Percentiles rank a stretch among this genome's conserved stretches.
These are phyloP conservation scores for Tetrapisispora iriomotensis DNA, from an alignment of 805 yeast genomes.

Conservation along the genomic window DNA sequence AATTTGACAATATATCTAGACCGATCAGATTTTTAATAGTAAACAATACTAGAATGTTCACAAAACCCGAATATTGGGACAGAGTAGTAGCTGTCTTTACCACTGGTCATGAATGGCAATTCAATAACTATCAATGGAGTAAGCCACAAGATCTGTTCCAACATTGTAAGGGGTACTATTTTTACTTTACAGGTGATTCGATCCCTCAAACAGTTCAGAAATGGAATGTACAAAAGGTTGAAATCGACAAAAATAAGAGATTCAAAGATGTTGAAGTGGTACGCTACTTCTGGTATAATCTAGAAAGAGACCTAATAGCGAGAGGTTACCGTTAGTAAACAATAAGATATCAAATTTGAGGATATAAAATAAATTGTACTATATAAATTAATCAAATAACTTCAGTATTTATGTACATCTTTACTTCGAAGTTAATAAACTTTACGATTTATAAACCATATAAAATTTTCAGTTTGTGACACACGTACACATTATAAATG, in stretches of 20 bases:
- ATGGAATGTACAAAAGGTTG: conserved; percentile 82
- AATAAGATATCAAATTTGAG: too few relatives aligned
- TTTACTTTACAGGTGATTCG: conserved; percentile 68
- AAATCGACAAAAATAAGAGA: conserved; percentile 70
- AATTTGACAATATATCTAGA: conserved; percentile 23
- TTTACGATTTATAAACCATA: too few relatives aligned
- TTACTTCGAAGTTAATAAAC: too few relatives aligned
- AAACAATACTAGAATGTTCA: conserved; percentile 75
- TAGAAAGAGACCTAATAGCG: conserved; percentile 63
- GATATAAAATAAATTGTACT: not conserved
- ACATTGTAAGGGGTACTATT: conserved; percentile 71
- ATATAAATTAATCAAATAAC: too few relatives aligned
- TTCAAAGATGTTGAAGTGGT: conserved; percentile 84
- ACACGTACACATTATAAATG: too few relatives aligned
- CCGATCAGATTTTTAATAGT: conserved; percentile 49
- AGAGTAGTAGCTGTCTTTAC: conserved; percentile 92
- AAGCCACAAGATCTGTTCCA: conserved; percentile 76
- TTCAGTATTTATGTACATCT: too few relatives aligned
- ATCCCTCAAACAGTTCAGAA: conserved; percentile 65
- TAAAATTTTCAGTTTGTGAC: too few relatives aligned
- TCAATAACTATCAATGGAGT: conserved; percentile 73
- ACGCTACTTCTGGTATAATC: conserved; percentile 72
- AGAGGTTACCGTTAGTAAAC: conserved; percentile 44
- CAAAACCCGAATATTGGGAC: conserved; percentile 96
- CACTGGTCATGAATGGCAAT: conserved; percentile 97